phyloP scores from a whole-genome alignment of 805 yeast genomes.

The Maudiozyma saulgeensis region DNA sequence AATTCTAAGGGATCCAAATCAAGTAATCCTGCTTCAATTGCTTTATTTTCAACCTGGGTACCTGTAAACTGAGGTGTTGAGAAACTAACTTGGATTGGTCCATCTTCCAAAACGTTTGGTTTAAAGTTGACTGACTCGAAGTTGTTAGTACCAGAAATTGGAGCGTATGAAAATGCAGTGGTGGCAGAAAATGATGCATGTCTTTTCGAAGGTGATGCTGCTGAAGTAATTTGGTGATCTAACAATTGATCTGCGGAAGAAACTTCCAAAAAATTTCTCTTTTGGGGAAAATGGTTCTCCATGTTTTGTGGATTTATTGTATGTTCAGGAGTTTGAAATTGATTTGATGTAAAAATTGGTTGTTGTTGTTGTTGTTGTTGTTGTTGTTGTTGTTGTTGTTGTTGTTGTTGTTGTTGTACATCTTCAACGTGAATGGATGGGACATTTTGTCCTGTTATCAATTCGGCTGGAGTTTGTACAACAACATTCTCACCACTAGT shows the following conservation, averaged over 20 bases:
- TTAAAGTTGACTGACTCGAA: neutral
- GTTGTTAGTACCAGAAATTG: neutral
- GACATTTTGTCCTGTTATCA: neutral
- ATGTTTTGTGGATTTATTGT: too few relatives aligned
- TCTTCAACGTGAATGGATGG: neutral
- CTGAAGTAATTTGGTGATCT: neutral
- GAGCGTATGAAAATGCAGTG: conserved; percentile 28
- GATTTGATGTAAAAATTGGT: neutral
- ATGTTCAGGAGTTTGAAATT: neutral
- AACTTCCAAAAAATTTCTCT: neutral
- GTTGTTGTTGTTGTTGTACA: neutral
- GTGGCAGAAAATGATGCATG: conserved; percentile 36
- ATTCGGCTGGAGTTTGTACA: neutral
- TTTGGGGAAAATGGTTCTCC: neutral
- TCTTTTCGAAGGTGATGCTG: conserved; percentile 12
- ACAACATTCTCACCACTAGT: neutral
- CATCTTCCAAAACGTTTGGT: conserved; percentile 6
- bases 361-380: neutral
- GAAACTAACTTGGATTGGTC: conserved; percentile 62
- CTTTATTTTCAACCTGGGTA: conserved; percentile 31
- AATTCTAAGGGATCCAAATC: conserved; percentile 18
- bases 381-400: neutral
- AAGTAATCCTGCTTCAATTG: conserved; percentile 17
- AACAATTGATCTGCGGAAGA: neutral
- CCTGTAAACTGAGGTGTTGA: conserved; percentile 68